Percentiles rank a stretch among this genome's conserved stretches.
phyloP scores from a whole-genome alignment of 164 flowering plant species.

The Echeveria elegans region DNA sequence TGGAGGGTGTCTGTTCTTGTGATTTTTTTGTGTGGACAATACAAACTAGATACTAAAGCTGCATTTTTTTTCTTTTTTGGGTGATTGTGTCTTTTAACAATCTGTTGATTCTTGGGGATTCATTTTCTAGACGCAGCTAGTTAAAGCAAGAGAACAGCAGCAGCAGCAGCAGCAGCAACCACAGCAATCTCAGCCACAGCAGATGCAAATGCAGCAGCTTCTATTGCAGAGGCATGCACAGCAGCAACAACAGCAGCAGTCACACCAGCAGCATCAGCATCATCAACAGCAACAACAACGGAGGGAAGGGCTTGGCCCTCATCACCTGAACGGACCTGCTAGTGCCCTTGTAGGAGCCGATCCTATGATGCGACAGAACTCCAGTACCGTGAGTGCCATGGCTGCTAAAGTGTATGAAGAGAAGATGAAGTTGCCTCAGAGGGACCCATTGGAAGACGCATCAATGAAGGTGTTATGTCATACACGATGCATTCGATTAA shows the following conservation, averaged over 20 bases:
- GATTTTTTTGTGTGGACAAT: not conserved
- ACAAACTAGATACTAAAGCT: not conserved
- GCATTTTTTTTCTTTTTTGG: not conserved
- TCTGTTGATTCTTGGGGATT: not conserved
- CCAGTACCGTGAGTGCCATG: conserved; percentile 81
- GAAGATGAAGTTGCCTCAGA: conserved; percentile 65
- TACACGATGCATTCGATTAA: not conserved
- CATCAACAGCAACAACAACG: conserved; percentile 22
- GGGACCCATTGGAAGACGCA: conserved; percentile 87
- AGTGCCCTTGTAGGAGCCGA: conserved; percentile 74
- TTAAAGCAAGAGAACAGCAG: conserved; percentile 61
- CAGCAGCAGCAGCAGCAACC: conserved; percentile 51
- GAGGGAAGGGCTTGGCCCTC: conserved; percentile 53
- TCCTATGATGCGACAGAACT: conserved; percentile 55
- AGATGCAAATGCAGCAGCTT: conserved; percentile 52
- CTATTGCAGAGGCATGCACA: conserved; percentile 50
- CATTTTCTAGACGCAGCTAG: conserved; percentile 42
- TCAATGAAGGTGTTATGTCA: conserved; percentile 55
- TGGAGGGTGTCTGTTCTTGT: too few species aligned
- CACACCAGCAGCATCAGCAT: conserved; percentile 23
- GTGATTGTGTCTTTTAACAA: not conserved
- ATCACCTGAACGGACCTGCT: conserved; percentile 64
- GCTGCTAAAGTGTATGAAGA: conserved; percentile 97
- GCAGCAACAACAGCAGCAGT: conserved; percentile 36
- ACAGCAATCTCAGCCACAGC: conserved; percentile 45